These are phyloP conservation scores for Coemansia sp. DNA, from an alignment of 192 early-diverging fungal genomes.

Conservation along the genomic window DNA sequence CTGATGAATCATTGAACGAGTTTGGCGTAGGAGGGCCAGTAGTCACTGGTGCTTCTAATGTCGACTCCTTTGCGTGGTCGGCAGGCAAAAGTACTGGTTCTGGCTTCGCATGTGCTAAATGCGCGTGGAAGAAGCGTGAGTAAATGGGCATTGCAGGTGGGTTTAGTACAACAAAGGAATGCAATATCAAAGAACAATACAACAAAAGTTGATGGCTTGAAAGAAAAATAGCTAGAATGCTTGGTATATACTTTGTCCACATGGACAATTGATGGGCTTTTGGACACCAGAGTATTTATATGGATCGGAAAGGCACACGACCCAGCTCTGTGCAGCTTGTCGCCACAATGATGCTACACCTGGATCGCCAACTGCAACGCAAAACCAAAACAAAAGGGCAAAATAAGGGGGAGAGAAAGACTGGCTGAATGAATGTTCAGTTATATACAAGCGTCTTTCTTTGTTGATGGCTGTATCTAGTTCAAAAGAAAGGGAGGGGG, in stretches of 20 bases:
- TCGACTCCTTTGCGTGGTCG: background rate
- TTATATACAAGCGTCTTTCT: background rate
- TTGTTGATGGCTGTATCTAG: background rate
- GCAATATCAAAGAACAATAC: background rate
- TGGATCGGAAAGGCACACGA: background rate
- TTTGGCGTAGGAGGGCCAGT: constrained; percentile 38
- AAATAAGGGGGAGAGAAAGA: background rate
- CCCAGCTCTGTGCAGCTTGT: background rate
- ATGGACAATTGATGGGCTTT: background rate
- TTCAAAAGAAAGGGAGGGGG: background rate
- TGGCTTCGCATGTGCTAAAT: background rate
- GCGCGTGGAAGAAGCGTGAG: background rate
- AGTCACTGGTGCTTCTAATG: background rate
- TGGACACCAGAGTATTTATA: background rate
- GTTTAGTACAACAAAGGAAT: background rate
- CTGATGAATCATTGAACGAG: constrained; percentile 30
- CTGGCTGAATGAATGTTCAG: background rate
- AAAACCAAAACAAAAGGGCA: background rate
- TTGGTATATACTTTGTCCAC: background rate
- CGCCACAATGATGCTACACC: background rate
- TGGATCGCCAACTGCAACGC: background rate
- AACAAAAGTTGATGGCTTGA: background rate
- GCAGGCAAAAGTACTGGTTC: background rate
- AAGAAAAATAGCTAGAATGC: background rate
- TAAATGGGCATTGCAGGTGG: background rate